Evolutionary conservation across 129 eudicot genomes (phyloP).

Genomic region (Chrysanthemum seticuspe): DNA sequence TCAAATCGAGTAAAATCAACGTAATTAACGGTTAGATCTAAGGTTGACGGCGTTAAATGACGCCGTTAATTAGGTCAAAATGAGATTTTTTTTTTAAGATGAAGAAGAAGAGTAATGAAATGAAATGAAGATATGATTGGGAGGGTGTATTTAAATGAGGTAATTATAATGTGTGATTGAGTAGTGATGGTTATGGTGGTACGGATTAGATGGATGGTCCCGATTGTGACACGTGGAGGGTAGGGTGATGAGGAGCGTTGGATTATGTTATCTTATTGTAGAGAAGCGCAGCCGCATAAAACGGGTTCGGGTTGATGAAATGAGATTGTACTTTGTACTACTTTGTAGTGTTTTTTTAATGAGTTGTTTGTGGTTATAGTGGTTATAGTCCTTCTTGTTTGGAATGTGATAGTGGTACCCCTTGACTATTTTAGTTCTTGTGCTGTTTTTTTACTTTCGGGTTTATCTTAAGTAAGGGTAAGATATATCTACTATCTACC

Average conservation of each 20-base stretch:
- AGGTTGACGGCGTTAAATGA: not conserved
- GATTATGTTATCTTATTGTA: slow-evolving; percentile 46
- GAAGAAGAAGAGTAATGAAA: not conserved
- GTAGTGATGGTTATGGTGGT: slow-evolving; percentile 24
- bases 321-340: slow-evolving; percentile 20
- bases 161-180: slow-evolving; percentile 25
- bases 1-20: not conserved
- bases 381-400: not conserved
- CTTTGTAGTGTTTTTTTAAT: not conserved
- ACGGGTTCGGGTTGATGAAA: slow-evolving; percentile 30
- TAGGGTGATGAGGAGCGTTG: slow-evolving; percentile 19
- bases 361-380: not conserved
- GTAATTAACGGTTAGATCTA: slow-evolving; percentile 25
- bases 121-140: slow-evolving; percentile 26
- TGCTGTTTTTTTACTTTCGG: no score
- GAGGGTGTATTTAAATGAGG: slow-evolving; percentile 43
- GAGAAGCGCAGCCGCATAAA: slow-evolving; percentile 61
- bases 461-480: no score
- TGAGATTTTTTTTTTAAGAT: slow-evolving; percentile 20
- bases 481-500: no score
- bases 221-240: slow-evolving; percentile 29
- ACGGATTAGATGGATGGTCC: slow-evolving; percentile 17
- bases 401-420: not conserved
- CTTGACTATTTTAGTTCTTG: no score
- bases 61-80: slow-evolving; percentile 31